Conservation (phyloP, 1,284 basidiomycete genomes). For the Earliella scabrosa region DNA sequence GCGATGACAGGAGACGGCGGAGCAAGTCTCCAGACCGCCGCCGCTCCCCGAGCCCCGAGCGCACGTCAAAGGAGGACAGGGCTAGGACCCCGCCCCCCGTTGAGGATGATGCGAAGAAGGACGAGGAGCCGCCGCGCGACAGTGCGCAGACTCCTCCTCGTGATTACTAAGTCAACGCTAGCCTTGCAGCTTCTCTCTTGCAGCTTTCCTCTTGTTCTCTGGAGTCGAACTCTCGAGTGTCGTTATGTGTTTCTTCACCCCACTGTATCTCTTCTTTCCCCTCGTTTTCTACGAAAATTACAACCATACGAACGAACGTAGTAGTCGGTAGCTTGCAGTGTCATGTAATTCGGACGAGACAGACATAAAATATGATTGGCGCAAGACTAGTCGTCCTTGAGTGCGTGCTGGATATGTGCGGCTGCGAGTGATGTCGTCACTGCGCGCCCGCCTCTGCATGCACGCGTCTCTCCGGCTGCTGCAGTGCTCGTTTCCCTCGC, state of each 20-base stretch:
- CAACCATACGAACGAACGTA: constrained; percentile 4
- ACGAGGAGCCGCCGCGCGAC: constrained; percentile 41
- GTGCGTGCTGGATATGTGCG: too few relatives aligned
- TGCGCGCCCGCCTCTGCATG: background rate
- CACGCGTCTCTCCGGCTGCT: background rate
- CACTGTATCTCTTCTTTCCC: background rate
- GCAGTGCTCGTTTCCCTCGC: too few relatives aligned
- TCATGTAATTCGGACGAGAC: constrained; percentile 20
- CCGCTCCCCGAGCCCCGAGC: constrained; percentile 54
- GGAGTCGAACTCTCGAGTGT: background rate
- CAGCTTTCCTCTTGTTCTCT: background rate
- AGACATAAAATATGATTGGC: constrained; percentile 3
- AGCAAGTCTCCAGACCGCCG: constrained; percentile 52
- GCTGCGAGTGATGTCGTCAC: background rate
- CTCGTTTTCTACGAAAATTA: background rate
- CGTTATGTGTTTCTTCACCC: background rate
- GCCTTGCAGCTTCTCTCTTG: background rate
- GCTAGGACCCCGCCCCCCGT: constrained; percentile 49
- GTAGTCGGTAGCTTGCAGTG: constrained; percentile 12
- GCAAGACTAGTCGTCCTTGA: background rate
- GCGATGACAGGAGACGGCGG: constrained; percentile 49
- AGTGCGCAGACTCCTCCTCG: constrained; percentile 56
- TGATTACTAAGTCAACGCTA: constrained; percentile 33
- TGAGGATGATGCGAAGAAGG: constrained; percentile 48
- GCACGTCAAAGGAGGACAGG: constrained; percentile 48